These are phyloP conservation scores for Crataegus laevigata DNA, from an alignment of 306 rosid genomes.

Conservation along the genomic window DNA sequence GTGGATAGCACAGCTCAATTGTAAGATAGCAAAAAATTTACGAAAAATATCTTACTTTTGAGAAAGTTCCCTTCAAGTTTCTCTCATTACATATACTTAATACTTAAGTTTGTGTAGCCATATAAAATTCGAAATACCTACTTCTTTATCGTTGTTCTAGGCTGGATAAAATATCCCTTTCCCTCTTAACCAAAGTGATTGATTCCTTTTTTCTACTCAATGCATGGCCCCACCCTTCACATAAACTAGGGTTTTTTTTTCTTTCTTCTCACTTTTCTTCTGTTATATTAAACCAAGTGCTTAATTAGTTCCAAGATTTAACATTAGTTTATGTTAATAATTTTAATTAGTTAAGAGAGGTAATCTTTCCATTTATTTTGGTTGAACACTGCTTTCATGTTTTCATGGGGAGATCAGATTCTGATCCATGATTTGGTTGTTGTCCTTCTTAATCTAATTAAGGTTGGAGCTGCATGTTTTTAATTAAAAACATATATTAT, in stretches of 20 bases:
- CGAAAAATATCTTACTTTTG: too few species aligned
- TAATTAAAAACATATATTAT: neutral
- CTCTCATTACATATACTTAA: constrained; percentile 36
- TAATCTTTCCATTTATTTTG: neutral
- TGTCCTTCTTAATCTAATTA: neutral
- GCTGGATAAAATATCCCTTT: constrained; percentile 33
- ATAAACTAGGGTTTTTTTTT: neutral
- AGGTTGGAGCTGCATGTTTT: neutral
- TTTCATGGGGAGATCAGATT: neutral
- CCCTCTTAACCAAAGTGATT: constrained; percentile 29
- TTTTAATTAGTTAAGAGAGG: neutral
- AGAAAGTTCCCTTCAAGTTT: too few species aligned
- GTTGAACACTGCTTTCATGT: neutral
- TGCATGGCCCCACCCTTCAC: neutral
- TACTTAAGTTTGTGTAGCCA: constrained; percentile 44
- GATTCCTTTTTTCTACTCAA: constrained; percentile 17
- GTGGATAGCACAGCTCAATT: too few species aligned
- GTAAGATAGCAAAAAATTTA: fast-evolving
- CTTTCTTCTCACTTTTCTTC: neutral
- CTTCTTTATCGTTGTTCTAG: constrained; percentile 38
- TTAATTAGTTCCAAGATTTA: neutral
- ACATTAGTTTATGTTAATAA: neutral
- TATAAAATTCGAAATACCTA: neutral
- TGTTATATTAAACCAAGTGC: neutral
- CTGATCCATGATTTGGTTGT: neutral